Evolutionary conservation across 2,329 filamentous ascomycete species (phyloP).

Genomic region (Penicillium vulpinum): DNA sequence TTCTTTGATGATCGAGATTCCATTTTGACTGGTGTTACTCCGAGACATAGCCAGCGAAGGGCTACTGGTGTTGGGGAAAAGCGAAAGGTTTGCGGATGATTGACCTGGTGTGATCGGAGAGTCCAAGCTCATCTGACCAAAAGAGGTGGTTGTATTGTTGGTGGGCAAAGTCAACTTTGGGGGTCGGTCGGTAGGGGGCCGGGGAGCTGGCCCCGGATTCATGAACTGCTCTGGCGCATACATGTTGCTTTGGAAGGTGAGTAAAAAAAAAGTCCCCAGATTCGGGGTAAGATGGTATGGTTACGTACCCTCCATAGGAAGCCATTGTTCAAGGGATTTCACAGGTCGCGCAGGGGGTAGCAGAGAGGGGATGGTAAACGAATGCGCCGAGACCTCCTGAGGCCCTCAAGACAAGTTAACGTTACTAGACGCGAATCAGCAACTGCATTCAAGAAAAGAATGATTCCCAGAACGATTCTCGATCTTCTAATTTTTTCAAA

Average conservation of each 20-base stretch:
- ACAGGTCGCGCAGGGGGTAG: background rate
- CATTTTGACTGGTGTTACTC: conserved; percentile 62
- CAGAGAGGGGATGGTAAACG: conserved; percentile 10
- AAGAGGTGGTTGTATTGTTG: conserved; percentile 68
- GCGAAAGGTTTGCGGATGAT: conserved; percentile 52
- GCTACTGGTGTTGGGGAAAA: conserved; percentile 69
- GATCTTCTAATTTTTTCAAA: background rate
- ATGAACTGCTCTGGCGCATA: conserved; percentile 75
- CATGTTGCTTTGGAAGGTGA: conserved; percentile 45
- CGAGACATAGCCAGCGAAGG: conserved; percentile 64
- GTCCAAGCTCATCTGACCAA: conserved; percentile 66
- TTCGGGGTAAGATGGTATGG: background rate
- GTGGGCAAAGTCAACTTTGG: conserved; percentile 73
- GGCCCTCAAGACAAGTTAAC: conserved; percentile 15
- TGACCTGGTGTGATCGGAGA: conserved; percentile 59
- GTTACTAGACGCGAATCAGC: conserved; percentile 11
- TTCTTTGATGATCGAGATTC: conserved; percentile 72
- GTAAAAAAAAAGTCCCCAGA: conserved; percentile 5
- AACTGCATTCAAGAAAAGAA: background rate
- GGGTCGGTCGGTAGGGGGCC: conserved; percentile 77
- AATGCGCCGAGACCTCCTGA: conserved; percentile 28
- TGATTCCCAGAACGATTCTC: background rate
- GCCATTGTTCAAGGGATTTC: conserved; percentile 26
- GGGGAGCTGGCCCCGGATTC: conserved; percentile 93
- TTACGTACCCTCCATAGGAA: conserved; percentile 40